phyloP scores from a whole-genome alignment of 768 basidiomycete species.

The Xerocomus brunneocitrinus region DNA sequence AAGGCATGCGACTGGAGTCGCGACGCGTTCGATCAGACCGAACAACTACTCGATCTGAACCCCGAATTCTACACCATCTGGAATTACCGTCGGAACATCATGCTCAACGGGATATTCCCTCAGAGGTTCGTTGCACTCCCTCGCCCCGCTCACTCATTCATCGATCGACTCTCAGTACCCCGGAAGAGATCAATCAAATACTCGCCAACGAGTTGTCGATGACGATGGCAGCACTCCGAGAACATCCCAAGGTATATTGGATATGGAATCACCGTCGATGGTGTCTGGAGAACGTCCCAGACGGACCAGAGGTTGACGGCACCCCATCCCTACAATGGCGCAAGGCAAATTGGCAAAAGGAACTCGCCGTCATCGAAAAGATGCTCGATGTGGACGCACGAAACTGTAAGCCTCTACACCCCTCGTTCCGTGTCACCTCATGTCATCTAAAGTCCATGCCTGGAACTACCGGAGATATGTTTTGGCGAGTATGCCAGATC shows the following conservation, averaged over 20 bases:
- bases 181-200: slow-evolving; percentile 55
- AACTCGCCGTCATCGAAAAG: slow-evolving; percentile 84
- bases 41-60: slow-evolving; percentile 72
- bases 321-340: slow-evolving; percentile 63
- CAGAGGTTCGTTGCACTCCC: slow-evolving; percentile 42
- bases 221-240: slow-evolving; percentile 76
- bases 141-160: not conserved
- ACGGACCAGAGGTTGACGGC: slow-evolving; percentile 51
- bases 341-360: slow-evolving; percentile 75
- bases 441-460: slow-evolving; percentile 66
- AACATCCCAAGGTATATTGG: slow-evolving; percentile 94
- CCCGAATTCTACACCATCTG: slow-evolving; percentile 96
- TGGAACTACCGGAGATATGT: slow-evolving; percentile 94
- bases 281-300: slow-evolving; percentile 87
- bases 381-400: slow-evolving; percentile 89
- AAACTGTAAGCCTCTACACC: slow-evolving; percentile 64
- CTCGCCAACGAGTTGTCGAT: slow-evolving; percentile 72
- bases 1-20: slow-evolving; percentile 58
- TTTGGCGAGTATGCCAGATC: slow-evolving; percentile 61
- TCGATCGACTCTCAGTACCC: slow-evolving; percentile 41
- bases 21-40: slow-evolving; percentile 77
- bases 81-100: slow-evolving; percentile 87
- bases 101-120: slow-evolving; percentile 67
- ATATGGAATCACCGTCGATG: slow-evolving; percentile 98
- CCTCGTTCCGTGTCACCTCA: not conserved